Evolutionary conservation across 305 asterid species (phyloP).

Genomic region (Andrographis paniculata): DNA sequence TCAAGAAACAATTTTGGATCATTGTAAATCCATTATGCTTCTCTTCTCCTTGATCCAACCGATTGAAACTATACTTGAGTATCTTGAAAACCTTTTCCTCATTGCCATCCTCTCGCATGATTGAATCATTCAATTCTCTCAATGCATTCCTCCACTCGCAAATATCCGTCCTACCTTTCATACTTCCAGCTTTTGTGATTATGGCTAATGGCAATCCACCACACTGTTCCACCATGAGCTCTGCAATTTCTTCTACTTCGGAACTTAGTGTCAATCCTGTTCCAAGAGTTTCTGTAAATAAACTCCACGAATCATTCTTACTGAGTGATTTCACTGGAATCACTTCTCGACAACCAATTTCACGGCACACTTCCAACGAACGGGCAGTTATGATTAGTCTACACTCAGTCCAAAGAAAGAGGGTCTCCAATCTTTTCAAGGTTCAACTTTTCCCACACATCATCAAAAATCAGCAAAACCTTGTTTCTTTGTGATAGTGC

Average conservation of each 20-base stretch:
- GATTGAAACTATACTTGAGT: conserved; percentile 8
- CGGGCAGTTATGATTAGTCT: conserved; percentile 7
- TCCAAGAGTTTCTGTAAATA: conserved; percentile 2
- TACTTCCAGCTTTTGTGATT: background rate
- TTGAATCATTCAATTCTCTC: background rate
- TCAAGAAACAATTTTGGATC: conserved; percentile 9
- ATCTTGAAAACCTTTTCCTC: background rate
- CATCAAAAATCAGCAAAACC: conserved; percentile 10
- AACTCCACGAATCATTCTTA: background rate
- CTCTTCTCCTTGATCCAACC: background rate
- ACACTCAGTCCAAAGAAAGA: background rate
- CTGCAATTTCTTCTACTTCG: conserved; percentile 1
- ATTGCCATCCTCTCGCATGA: background rate
- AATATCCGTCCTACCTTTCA: too few species aligned
- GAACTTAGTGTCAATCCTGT: background rate
- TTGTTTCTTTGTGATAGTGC: background rate
- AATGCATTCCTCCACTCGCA: too few species aligned
- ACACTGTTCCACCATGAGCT: background rate
- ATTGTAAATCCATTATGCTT: background rate
- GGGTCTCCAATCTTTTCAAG: background rate
- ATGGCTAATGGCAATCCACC: conserved; percentile 4
- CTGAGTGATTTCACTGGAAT: background rate
- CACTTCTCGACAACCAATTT: conserved; percentile 2
- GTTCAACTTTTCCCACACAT: conserved; percentile 9
- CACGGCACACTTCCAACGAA: conserved; percentile 3